Base-by-base conservation (phyloP, 2,329 filamentous ascomycete genomes). In the Aspergillus sp. region DNA sequence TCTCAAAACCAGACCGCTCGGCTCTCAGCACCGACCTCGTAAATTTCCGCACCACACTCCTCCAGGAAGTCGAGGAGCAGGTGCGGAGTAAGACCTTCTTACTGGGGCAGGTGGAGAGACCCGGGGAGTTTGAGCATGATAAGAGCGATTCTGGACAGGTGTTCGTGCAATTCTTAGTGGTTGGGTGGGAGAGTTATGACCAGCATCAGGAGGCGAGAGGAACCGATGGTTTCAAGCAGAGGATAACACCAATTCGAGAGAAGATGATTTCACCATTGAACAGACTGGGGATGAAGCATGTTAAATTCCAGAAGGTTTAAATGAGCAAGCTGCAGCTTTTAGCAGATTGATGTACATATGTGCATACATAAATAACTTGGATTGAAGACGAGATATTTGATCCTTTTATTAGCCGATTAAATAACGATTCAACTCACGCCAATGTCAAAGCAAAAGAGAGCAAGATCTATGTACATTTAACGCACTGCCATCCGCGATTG, bases 161-260 rank as follows among this genome's bases (percentile, higher is more conserved):
- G 11, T 74, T 75, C 55, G 67, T 77, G 55, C 76, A 77, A 63
- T 63, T 79, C 4, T 57, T 76, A n/a, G 72, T 74, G 17, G 70
- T 83, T 54, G 83, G 82, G 5, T 86, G 83, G 83, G 70, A 77
- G 51, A 80, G 73, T 63, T 72, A 80, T 19, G 78, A 82, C 37
- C 73, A 71, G 48, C 83, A 85, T 67, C 70, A 77, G 74, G 68
- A 68, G 49, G 81, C 76, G 33, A 71, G 76, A 54, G 70, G 80
- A 61, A 78, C 77, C 27, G 69, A 76, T 60, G 72, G 68, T 24
- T 85, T 84, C 66, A 67, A 64, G 35, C 67, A 73, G 21, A 70
- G 74, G 15, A 76, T 82, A 57, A 56, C 58, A 49, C 67, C 73
- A 31, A 58, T 84, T 62, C 74, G 77, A 58, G 73, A 76, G 52